Base-by-base conservation (phyloP, 139 green algal species). In the Coccomyxa sp. region DNA sequence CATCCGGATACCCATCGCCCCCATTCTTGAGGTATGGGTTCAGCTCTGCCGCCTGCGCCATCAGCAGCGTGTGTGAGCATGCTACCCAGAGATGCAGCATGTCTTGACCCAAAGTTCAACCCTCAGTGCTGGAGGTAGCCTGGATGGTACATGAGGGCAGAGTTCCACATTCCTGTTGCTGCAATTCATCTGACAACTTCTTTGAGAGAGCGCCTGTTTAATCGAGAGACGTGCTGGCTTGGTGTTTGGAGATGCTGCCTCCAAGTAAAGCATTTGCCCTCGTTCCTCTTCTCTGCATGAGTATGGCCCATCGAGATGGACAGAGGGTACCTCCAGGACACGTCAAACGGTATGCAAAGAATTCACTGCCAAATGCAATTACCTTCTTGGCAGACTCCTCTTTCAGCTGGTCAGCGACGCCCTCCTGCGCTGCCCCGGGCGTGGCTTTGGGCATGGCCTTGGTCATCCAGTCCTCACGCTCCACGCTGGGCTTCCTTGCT, bases 401-500 rank as follows among this genome's bases (percentile, higher is more conserved):
- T 7, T 40, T 10, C 7, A 39, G 38, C 39, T 74, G 38, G 35
- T 70, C 55, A 40, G 68, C 71, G 27, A 76, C 69, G 55, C 78
- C 69, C 7, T 79, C 70, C 55, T 78, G 54, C 68, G 81, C 38
- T 74, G 85, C 82, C 39, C 84, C 54, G 7, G 71, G 38, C 74
- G 79, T 34, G 70, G 84, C 50, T 8, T 78, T 50, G 22, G 41
- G 55, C 64, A 69, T 79, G 38, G 88, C 89, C 73, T 86, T 85
- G 0, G 88, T 95, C 91, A 95, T 95, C 91, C 91, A 95, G 58
- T 94, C 90, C 73, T 94, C 90, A 0, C 77, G 41, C 33, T 34
- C 77, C 0, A n/a, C 69, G 0, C 24, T n/a, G n/a, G n/a, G n/a
- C n/a, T n/a, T 34, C 41, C 50, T 24, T 16, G 38, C 70, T 27